phyloP scores from a whole-genome alignment of 139 green algal genomes.

The Chlamydomonas sp. region DNA sequence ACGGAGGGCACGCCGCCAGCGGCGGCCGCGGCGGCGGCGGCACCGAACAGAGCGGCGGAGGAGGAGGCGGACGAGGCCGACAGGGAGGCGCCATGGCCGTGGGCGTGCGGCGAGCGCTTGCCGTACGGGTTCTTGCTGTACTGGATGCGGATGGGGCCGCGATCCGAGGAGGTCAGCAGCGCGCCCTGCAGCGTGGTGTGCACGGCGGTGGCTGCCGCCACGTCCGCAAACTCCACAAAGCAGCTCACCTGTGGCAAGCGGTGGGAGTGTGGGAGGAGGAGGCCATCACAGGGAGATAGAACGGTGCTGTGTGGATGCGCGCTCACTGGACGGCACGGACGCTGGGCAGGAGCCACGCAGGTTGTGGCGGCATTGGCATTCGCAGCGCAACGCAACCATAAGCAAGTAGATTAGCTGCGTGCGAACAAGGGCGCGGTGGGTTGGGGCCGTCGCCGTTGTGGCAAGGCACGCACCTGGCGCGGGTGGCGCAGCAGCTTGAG shows the following conservation, averaged over 20 bases:
- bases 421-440: not conserved
- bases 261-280: not conserved
- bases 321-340: too few species aligned
- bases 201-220: conserved; percentile 72
- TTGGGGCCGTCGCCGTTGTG: not conserved
- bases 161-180: conserved; percentile 81
- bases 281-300: too few species aligned
- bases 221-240: conserved; percentile 91
- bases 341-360: too few species aligned
- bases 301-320: too few species aligned
- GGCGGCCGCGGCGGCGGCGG: conserved; percentile 14
- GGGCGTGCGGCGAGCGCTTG: conserved; percentile 18
- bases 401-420: too few species aligned
- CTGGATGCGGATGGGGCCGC: conserved; percentile 90
- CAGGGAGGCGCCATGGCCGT: not conserved
- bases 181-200: conserved; percentile 73
- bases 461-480: conserved; percentile 10
- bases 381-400: too few species aligned
- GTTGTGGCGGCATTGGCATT: too few species aligned
- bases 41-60: conserved; percentile 18
- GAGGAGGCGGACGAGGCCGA: conserved; percentile 3
- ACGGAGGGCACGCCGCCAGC: conserved; percentile 1
- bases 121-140: conserved; percentile 90
- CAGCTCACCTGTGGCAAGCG: conserved; percentile 27
- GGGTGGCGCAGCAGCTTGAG: conserved; percentile 81